Conservation (phyloP, 306 rosid species). For the Quercus robur region DNA sequence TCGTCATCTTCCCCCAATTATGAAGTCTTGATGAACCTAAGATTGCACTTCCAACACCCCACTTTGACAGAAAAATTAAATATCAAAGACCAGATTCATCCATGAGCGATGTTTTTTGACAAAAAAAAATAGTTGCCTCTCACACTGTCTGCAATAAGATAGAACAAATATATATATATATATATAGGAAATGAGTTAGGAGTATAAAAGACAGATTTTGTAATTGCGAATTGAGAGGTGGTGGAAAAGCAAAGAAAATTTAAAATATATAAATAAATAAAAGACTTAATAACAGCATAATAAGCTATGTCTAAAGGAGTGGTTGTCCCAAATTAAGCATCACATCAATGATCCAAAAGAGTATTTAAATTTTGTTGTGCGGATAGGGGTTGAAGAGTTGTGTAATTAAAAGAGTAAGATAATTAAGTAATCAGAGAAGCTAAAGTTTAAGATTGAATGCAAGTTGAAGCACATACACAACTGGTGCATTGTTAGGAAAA, state of each 20-base stretch:
- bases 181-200: background rate
- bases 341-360: too few relatives aligned
- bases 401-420: too few relatives aligned
- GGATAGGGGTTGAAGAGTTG: too few relatives aligned
- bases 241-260: background rate
- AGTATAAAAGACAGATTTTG: background rate
- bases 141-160: conserved; percentile 28
- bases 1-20: conserved; percentile 40
- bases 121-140: background rate
- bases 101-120: conserved; percentile 12
- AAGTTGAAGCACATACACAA: too few relatives aligned
- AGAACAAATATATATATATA: background rate
- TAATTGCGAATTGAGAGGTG: background rate
- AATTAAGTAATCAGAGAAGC: too few relatives aligned
- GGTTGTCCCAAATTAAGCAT: background rate
- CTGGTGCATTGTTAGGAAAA: too few relatives aligned
- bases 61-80: conserved; percentile 9
- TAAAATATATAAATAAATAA: too few relatives aligned
- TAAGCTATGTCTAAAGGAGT: background rate
- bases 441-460: too few relatives aligned
- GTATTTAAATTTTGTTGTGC: too few relatives aligned
- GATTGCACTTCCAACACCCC: conserved; percentile 17
- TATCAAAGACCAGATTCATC: conserved; percentile 16
- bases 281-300: background rate
- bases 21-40: conserved; percentile 15